Percentiles rank a stretch among this genome's conserved stretches.
Conservation (phyloP, 2,329 filamentous ascomycete species). For the Blumeriella jaapii region DNA sequence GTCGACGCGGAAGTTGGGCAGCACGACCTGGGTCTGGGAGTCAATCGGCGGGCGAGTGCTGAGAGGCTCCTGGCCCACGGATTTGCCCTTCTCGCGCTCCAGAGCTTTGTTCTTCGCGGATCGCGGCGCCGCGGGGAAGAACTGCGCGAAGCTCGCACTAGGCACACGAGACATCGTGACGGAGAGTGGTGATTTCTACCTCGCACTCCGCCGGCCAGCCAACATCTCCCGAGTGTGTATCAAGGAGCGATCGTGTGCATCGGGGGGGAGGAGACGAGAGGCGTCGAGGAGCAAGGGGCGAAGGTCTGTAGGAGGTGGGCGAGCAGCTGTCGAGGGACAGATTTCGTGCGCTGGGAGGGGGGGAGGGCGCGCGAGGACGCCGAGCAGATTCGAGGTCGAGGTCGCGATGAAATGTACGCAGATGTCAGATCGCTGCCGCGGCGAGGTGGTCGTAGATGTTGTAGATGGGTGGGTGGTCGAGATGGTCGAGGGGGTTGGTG, state of each 20-base stretch:
- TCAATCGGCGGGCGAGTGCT: constrained; percentile 25
- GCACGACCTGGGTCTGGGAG: constrained; percentile 28
- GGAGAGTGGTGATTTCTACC: constrained; percentile 27
- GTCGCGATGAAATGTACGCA: too few species aligned
- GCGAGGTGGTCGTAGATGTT: not conserved
- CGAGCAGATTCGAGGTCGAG: too few species aligned
- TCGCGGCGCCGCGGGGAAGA: constrained; percentile 65
- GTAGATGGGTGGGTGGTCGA: constrained; percentile 2
- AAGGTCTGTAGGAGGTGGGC: constrained; percentile 13
- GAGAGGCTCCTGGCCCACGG: constrained; percentile 22
- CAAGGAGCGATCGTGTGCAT: constrained; percentile 23
- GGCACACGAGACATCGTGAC: constrained; percentile 67
- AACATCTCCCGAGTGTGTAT: constrained; percentile 22
- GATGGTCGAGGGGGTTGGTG: constrained; percentile 4
- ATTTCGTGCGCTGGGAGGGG: constrained; percentile 13
- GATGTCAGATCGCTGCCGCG: not conserved
- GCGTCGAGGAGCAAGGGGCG: constrained; percentile 18
- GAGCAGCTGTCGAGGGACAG: constrained; percentile 16
- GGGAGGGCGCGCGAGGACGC: too few species aligned
- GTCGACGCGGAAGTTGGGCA: constrained; percentile 24
- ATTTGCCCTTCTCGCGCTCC: constrained; percentile 49
- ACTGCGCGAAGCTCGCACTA: constrained; percentile 71
- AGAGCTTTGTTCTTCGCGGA: constrained; percentile 43
- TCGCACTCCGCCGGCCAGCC: constrained; percentile 23
- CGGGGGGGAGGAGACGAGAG: constrained; percentile 11